A percentile compares a stretch with the other conserved stretches of the same genome.
phyloP scores from a whole-genome alignment of 305 asterid genomes.

The Fraxinus ornus region DNA sequence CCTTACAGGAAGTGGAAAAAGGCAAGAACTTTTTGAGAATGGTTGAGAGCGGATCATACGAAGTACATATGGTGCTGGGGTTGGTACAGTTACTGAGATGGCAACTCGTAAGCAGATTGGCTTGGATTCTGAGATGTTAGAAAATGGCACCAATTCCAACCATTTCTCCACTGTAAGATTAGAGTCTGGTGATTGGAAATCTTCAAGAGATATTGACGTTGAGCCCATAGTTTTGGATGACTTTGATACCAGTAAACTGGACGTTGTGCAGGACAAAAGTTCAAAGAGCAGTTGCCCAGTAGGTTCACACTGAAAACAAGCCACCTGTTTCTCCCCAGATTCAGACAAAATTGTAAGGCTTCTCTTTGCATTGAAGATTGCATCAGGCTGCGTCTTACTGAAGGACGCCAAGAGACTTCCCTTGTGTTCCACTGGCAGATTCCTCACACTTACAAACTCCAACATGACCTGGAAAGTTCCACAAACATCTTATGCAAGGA shows the following conservation, averaged over 20 bases:
- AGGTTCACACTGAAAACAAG: slow-evolving; percentile 79
- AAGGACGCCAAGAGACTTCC: slow-evolving; percentile 63
- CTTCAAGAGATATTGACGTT: slow-evolving; percentile 53
- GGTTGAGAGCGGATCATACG: slow-evolving; percentile 53
- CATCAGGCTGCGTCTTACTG: slow-evolving; percentile 75
- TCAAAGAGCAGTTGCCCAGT: slow-evolving; percentile 64
- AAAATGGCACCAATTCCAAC: slow-evolving; percentile 71
- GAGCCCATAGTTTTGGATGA: slow-evolving; percentile 57
- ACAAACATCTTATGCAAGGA: neutral
- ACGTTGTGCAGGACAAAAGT: slow-evolving; percentile 46
- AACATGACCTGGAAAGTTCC: slow-evolving; percentile 64
- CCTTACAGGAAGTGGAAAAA: slow-evolving; percentile 57
- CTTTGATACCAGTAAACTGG: slow-evolving; percentile 39
- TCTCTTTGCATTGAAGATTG: slow-evolving; percentile 67
- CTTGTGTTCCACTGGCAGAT: slow-evolving; percentile 58
- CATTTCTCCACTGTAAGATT: slow-evolving; percentile 75
- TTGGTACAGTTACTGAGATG: slow-evolving; percentile 74
- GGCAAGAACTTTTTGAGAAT: slow-evolving; percentile 58
- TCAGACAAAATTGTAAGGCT: slow-evolving; percentile 71
- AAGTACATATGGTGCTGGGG: slow-evolving; percentile 54
- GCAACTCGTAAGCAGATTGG: slow-evolving; percentile 72
- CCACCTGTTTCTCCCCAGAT: slow-evolving; percentile 75
- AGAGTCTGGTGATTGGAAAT: slow-evolving; percentile 44
- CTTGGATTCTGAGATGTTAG: slow-evolving; percentile 41
- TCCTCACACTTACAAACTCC: slow-evolving; percentile 74